Evolutionary conservation across 768 basidiomycete genomes (phyloP).

Genomic region (Rhodotorula diobovata): DNA sequence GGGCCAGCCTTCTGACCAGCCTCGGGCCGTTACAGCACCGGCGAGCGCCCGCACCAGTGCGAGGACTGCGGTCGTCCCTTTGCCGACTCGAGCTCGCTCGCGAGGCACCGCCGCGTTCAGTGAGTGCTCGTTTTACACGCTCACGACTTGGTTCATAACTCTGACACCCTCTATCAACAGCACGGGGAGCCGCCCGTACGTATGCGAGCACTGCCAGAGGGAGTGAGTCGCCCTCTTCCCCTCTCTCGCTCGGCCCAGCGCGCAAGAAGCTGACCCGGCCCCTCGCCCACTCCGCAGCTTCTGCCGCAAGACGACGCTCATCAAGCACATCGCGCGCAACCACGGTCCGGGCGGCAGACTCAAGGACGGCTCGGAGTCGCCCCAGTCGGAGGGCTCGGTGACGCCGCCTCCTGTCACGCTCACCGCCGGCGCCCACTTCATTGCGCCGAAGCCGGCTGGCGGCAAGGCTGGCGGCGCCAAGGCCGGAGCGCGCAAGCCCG

Average conservation of each 20-base stretch:
- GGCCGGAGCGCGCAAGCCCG: not conserved
- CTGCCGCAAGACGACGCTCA: conserved; percentile 49
- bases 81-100: conserved; percentile 5
- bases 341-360: conserved; percentile 40
- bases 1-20: not conserved
- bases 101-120: conserved; percentile 1
- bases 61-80: conserved; percentile 49
- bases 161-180: conserved; percentile 3
- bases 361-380: not conserved
- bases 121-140: not conserved
- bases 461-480: too few relatives aligned
- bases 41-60: conserved; percentile 84
- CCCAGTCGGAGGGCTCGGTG: too few relatives aligned
- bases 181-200: conserved; percentile 48
- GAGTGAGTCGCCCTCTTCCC: conserved; percentile 36
- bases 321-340: conserved; percentile 47
- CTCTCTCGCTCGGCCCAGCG: not conserved
- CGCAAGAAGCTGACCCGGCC: too few relatives aligned
- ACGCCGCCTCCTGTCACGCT: too few relatives aligned
- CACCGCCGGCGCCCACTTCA: too few relatives aligned
- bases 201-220: conserved; percentile 45
- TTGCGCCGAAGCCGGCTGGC: too few relatives aligned
- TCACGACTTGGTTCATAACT: not conserved
- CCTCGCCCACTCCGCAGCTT: conserved; percentile 29
- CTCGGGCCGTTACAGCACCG: conserved; percentile 53